Evolutionary conservation across 1,284 basidiomycete species (phyloP).

Genomic region (Phellopilus nigrolimitatus): DNA sequence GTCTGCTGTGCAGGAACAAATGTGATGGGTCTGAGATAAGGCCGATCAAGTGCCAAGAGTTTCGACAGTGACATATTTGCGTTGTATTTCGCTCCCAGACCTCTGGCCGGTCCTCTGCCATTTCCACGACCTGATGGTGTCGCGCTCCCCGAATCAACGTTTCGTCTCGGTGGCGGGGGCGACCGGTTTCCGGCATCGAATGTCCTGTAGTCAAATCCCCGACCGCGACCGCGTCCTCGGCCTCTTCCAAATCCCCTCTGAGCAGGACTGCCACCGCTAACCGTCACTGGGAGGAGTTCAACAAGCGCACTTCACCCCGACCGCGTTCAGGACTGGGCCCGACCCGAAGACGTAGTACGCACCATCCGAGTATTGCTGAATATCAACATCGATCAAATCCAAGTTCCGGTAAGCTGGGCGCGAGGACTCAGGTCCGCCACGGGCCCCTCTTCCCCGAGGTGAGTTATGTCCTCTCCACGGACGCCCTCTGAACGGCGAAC

Average conservation of each 20-base stretch:
- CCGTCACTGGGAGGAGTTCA: conserved; percentile 4
- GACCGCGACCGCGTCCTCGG: conserved; percentile 23
- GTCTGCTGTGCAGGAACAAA: conserved; percentile 61
- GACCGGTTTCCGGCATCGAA: conserved; percentile 7
- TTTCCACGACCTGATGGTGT: conserved; percentile 7
- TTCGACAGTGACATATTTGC: conserved; percentile 46
- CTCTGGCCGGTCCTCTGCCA: conserved; percentile 18
- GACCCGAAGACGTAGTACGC: conserved; percentile 18
- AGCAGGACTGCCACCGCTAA: conserved; percentile 17
- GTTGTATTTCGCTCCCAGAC: conserved; percentile 23
- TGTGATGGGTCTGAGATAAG: conserved; percentile 54
- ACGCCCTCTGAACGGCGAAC: conserved; percentile 15
- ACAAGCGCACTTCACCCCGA: not conserved
- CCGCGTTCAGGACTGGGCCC: not conserved
- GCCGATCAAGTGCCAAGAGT: conserved; percentile 52
- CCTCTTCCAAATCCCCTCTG: conserved; percentile 20
- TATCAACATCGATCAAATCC: conserved; percentile 29
- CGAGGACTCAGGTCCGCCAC: conserved; percentile 24
- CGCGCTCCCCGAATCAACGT: conserved; percentile 5
- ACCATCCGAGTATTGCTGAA: conserved; percentile 30
- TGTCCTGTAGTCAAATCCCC: conserved; percentile 12
- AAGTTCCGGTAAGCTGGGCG: conserved; percentile 17
- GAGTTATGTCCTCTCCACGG: conserved; percentile 1
- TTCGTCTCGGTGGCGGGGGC: conserved; percentile 7
- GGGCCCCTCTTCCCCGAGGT: conserved; percentile 22